Evolutionary conservation across 2,329 filamentous ascomycete genomes (phyloP), one percentile per base, ranked within the genome.

Genomic region (Ceratocystis variospora): DNA sequence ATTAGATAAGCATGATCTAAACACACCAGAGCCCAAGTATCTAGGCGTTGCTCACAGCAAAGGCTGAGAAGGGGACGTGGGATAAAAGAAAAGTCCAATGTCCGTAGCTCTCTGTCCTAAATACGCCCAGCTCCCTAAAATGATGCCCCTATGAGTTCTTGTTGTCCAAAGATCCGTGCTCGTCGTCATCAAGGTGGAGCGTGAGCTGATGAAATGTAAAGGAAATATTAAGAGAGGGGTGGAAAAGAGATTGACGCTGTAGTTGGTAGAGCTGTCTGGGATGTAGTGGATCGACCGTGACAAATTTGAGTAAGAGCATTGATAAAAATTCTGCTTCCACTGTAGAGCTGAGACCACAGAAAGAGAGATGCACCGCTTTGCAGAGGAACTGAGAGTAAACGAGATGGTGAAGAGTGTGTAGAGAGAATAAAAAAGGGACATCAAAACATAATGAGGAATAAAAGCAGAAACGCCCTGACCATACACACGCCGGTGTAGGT

Each of bases 21-120:
- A 5, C 17, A 59, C 55, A 6, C 25, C 28, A 25, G 12, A 33
- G 25, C 28, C 82, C 81, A 61, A 28, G 41, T 45, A 25, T 15
- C 48, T 45, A 25, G 25, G 59, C 44, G n/a, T 45, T 10, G 37
- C 31, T 45, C 33, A 45, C 41, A 44, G 37, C 41, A 62, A 17
- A 8, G 19, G 22, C 37, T 46, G 61, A 28, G 12, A 63, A 63
- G 15, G 10, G 48, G 44, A 50, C 15, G 31, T 63, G 10, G 28
- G n/a, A 48, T 25, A 31, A 31, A 37, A 45, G 31, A 19, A 63
- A 22, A n/a, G 22, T 59, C 28, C 31, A 7, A 37, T 59, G 55
- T 59, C 55, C 55, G 3, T 59, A 17, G 31, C 31, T 59, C 55
- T 31, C 55, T 31, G 55, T 59, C 55, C 55, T 59, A n/a, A 59